phyloP scores from a whole-genome alignment of 1,284 basidiomycete genomes.

The Binderoboletus segoi region DNA sequence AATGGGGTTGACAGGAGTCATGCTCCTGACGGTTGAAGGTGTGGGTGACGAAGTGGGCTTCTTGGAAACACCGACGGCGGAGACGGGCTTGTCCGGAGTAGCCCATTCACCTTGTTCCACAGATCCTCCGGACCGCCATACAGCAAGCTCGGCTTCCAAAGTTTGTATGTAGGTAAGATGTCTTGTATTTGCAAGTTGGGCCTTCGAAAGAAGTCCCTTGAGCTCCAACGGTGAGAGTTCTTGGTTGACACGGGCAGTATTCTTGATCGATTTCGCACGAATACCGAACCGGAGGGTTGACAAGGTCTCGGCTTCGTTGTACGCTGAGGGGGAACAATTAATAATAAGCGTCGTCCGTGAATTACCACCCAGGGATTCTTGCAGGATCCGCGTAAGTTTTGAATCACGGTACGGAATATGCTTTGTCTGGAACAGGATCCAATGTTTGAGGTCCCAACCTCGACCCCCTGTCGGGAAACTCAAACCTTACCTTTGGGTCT shows the following conservation, averaged over 20 bases:
- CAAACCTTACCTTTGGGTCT: conserved; percentile 79
- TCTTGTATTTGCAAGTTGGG: conserved; percentile 81
- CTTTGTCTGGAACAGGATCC: conserved; percentile 66
- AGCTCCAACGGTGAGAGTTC: conserved; percentile 97
- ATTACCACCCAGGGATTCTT: conserved; percentile 99
- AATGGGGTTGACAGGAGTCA: conserved; percentile 81
- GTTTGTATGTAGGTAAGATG: conserved; percentile 88
- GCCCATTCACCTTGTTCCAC: conserved; percentile 90
- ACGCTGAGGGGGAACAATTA: conserved; percentile 97
- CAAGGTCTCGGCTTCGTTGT: conserved; percentile 97
- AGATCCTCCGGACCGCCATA: conserved; percentile 88
- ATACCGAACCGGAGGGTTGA: conserved; percentile 98
- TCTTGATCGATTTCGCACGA: conserved; percentile 99
- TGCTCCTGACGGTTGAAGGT: conserved; percentile 68
- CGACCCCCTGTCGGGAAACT: neutral
- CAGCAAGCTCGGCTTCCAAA: conserved; percentile 88
- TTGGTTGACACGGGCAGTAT: conserved; percentile 97
- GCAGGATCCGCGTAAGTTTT: conserved; percentile 97
- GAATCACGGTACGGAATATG: conserved; percentile 99
- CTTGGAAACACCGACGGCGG: conserved; percentile 50
- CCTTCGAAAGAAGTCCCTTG: conserved; percentile 90
- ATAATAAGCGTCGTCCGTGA: conserved; percentile 98
- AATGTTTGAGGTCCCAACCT: conserved; percentile 7
- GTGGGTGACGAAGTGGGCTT: conserved; percentile 64
- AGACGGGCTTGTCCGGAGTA: conserved; percentile 59